Evolutionary conservation across 2,329 filamentous ascomycete species (phyloP).

Genomic region (Chaetomium sp.): DNA sequence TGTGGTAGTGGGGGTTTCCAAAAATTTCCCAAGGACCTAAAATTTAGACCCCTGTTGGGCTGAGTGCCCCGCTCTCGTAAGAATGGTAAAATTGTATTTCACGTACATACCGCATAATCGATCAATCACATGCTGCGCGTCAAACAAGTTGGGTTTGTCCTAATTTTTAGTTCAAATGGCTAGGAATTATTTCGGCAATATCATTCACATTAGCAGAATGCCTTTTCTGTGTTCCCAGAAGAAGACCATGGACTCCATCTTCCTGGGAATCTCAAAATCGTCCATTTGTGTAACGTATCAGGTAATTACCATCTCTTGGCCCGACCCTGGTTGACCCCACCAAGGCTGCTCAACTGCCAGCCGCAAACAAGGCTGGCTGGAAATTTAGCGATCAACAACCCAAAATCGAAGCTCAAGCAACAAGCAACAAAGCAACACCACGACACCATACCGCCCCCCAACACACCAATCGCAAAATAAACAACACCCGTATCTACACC

Average conservation of each 20-base stretch:
- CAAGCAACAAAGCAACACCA: background rate
- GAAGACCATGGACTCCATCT: background rate
- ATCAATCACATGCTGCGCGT: background rate
- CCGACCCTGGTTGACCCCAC: slow-evolving; percentile 6
- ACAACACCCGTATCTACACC: background rate
- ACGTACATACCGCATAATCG: background rate
- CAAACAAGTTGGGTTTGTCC: background rate
- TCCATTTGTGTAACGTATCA: background rate
- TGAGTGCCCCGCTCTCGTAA: slow-evolving; percentile 5
- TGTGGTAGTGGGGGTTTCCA: slow-evolving; percentile 18
- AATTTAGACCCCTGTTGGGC: slow-evolving; percentile 2
- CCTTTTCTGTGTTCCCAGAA: no score
- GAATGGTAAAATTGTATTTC: background rate
- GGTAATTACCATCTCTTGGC: background rate
- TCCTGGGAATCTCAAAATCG: background rate
- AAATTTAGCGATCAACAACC: slow-evolving; percentile 2
- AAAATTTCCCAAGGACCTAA: slow-evolving; percentile 22
- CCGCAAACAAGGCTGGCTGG: slow-evolving; percentile 15
- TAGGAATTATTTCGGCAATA: no score
- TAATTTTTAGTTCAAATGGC: no score
- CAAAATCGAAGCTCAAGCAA: background rate
- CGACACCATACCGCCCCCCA: background rate
- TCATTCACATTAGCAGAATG: no score
- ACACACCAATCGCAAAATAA: background rate
- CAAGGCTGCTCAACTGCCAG: slow-evolving; percentile 13